phyloP scores from a whole-genome alignment of 805 yeast genomes.

The Candida ficus region DNA sequence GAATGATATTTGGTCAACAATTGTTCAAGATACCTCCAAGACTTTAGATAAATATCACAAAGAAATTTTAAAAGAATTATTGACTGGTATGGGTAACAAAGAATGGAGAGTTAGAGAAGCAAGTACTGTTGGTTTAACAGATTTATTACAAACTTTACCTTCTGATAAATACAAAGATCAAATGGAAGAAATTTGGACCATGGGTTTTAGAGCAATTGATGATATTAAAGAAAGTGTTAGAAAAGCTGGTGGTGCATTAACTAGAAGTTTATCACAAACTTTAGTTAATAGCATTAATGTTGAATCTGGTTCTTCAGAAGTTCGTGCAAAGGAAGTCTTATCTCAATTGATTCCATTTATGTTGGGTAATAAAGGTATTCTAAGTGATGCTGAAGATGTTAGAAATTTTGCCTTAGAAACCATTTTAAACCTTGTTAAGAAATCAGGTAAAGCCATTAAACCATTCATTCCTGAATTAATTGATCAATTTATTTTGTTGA shows the following conservation, averaged over 20 bases:
- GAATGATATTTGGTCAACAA: conserved; percentile 81
- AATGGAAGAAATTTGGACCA: conserved; percentile 72
- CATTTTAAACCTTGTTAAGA: conserved; percentile 62
- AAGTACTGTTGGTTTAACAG: conserved; percentile 64
- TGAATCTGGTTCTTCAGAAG: conserved; percentile 34
- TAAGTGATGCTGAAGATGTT: conserved; percentile 84
- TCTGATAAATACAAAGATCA: conserved; percentile 42
- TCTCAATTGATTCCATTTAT: conserved; percentile 69
- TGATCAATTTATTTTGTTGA: conserved; percentile 60
- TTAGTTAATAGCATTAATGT: conserved; percentile 53
- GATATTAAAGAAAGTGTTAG: conserved; percentile 94
- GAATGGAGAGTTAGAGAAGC: conserved; percentile 97
- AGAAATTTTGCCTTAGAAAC: conserved; percentile 70
- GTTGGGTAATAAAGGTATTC: conserved; percentile 70
- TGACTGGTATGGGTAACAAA: conserved; percentile 64
- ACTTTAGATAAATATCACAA: conserved; percentile 51
- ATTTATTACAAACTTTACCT: conserved; percentile 59
- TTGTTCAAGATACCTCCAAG: conserved; percentile 51
- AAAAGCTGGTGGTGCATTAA: conserved; percentile 65
- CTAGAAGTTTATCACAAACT: conserved; percentile 59
- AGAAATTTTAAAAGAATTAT: conserved; percentile 57
- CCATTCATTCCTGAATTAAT: conserved; percentile 67
- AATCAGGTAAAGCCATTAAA: conserved; percentile 52
- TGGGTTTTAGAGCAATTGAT: conserved; percentile 86
- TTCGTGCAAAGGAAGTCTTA: conserved; percentile 43